Percentiles rank a stretch among this genome's conserved stretches.
Evolutionary conservation across 164 flowering plant species (phyloP).

Genomic region (Euptelea pleiosperma): DNA sequence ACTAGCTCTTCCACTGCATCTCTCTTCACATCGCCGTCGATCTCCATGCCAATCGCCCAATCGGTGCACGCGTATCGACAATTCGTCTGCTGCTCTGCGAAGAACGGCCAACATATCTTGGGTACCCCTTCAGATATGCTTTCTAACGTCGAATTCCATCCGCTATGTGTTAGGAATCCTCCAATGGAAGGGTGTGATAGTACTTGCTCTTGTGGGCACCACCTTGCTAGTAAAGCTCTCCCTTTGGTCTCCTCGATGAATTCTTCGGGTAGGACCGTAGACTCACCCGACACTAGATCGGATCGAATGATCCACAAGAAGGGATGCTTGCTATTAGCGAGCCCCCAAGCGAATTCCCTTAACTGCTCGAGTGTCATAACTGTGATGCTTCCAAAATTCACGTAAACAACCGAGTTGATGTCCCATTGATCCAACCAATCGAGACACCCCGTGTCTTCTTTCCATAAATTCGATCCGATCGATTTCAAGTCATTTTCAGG

Average conservation of each 20-base stretch:
- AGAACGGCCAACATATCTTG: slow-evolving; percentile 34
- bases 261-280: slow-evolving; percentile 14
- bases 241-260: no score
- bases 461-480: slow-evolving; percentile 11
- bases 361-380: slow-evolving; percentile 27
- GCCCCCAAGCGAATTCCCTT: slow-evolving; percentile 45
- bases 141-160: no score
- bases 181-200: slow-evolving; percentile 33
- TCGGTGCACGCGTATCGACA: no score
- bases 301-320: no score
- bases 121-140: slow-evolving; percentile 27
- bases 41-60: no score
- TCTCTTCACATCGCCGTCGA: slow-evolving; percentile 19
- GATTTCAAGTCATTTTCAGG: neutral
- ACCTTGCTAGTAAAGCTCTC: slow-evolving; percentile 17
- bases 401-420: no score
- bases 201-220: slow-evolving; percentile 42
- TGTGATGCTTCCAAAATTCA: no score
- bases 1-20: slow-evolving; percentile 25
- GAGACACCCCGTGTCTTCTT: slow-evolving; percentile 26
- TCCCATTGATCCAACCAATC: slow-evolving; percentile 40
- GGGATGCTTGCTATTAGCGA: no score
- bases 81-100: slow-evolving; percentile 24
- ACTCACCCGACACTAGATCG: slow-evolving; percentile 41
- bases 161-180: no score